Conservation (phyloP, 1,284 basidiomycete genomes). For the Leccinum subrobustum region DNA sequence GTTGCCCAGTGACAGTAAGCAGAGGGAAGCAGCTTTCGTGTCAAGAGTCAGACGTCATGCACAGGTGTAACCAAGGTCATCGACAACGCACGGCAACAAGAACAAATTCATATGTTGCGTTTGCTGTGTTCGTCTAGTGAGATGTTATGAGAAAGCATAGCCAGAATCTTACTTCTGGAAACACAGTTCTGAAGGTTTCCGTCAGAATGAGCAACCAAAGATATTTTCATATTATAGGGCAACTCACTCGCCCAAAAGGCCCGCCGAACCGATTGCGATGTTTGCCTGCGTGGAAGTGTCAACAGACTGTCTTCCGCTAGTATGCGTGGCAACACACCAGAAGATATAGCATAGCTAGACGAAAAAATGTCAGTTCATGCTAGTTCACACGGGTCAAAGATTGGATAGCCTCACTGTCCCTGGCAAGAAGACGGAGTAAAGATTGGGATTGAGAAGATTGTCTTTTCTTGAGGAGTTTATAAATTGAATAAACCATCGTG, state of each 20-base stretch:
- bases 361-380: not conserved
- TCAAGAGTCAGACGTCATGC: not conserved
- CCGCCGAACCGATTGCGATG: not conserved
- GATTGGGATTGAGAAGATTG: not conserved
- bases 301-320: not conserved
- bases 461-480: not conserved
- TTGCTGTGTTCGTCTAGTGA: not conserved
- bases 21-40: not conserved
- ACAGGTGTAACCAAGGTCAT: not conserved
- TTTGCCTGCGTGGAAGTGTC: not conserved
- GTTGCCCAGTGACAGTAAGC: not conserved
- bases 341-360: not conserved
- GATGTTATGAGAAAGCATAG: not conserved
- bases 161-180: not conserved
- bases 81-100: not conserved
- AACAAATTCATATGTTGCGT: not conserved
- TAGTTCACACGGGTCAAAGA: not conserved
- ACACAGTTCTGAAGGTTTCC: not conserved
- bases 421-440: not conserved
- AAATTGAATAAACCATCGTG: not conserved
- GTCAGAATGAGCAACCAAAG: not conserved
- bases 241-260: not conserved
- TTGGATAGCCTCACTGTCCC: not conserved
- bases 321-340: not conserved
- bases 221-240: not conserved